Evolutionary conservation across 2,329 filamentous ascomycete genomes (phyloP), one percentile per base, ranked within the genome.

Genomic region (Thielaviopsis punctulata): DNA sequence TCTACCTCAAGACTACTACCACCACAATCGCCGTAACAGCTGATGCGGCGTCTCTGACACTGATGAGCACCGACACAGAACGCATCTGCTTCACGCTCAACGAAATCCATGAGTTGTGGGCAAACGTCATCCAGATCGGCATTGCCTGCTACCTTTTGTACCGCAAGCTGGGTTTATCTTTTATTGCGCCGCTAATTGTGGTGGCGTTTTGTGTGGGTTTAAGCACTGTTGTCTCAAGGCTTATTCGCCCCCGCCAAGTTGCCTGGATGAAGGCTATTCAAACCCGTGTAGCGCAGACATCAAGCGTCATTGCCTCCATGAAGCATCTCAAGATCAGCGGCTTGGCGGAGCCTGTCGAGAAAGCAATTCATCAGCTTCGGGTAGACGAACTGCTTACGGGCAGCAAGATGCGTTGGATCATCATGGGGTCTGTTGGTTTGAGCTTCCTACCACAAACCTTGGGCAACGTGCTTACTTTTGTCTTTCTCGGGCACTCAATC

Each of bases 41-140:
- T 30, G 64, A 69, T 15, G 62, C 65, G 2, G 65, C 68, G 0
- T 64, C 69, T 0, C 56, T 73, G 45, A 72, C 71, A 0, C 61
- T 73, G 3, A 74, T 73, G 70, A 70, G 64, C 53, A 65, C 68
- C 2, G 71, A 75, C 47, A 62, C 73, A 8, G 70, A 72, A 53
- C 63, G 66, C 4, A 65, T 73, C 2, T 58, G 62, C 2, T 43
- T 57, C 0, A 69, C 66, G 0, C 60, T 64, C 4, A 52, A 57
- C 3, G 57, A 52, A 1, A 51, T 69, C 27, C 71, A 72, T 46
- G 65, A 71, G 23, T 53, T 66, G 3, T 71, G 68, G 69, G 66
- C 63, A 0, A 65, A 60, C 43, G 49, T 62, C 1, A 54, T 73
- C 1, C 67, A 75, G 55, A 64, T 71, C 3, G 65, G 58, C 4